These are phyloP conservation scores for Parmelia sp. DNA, from an alignment of 495 filamentous ascomycete genomes.

Conservation along the genomic window DNA sequence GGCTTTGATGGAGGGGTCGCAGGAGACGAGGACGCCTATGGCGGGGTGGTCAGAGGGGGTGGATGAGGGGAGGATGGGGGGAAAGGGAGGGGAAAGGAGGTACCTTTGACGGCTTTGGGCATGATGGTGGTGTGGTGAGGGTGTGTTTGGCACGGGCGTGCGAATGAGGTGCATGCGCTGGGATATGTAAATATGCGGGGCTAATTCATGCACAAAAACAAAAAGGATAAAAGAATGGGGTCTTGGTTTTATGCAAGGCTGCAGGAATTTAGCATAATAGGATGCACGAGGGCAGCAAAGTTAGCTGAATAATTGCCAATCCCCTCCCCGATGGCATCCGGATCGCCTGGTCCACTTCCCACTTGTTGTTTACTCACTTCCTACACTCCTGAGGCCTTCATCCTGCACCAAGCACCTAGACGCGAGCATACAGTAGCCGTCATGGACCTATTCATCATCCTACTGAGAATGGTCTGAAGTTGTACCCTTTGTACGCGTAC, in stretches of 20 bases:
- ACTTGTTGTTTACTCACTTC: too few relatives aligned
- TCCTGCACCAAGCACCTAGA: too few relatives aligned
- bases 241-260: background rate
- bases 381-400: background rate
- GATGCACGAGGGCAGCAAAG: background rate
- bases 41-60: background rate
- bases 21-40: constrained; percentile 72
- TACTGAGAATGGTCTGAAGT: background rate
- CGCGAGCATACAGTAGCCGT: background rate
- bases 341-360: background rate
- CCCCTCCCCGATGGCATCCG: constrained; percentile 11
- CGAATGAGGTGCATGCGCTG: too few relatives aligned
- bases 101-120: constrained; percentile 47
- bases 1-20: constrained; percentile 71
- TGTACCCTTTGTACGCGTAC: background rate
- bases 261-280: background rate
- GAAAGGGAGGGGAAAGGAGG: constrained; percentile 1
- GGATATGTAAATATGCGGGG: background rate
- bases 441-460: background rate
- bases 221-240: too few relatives aligned
- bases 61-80: background rate
- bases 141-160: too few relatives aligned
- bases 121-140: constrained; percentile 28
- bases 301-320: background rate
- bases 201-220: background rate